phyloP scores from a whole-genome alignment of 2,329 filamentous ascomycete genomes.

The Moelleriella libera region DNA sequence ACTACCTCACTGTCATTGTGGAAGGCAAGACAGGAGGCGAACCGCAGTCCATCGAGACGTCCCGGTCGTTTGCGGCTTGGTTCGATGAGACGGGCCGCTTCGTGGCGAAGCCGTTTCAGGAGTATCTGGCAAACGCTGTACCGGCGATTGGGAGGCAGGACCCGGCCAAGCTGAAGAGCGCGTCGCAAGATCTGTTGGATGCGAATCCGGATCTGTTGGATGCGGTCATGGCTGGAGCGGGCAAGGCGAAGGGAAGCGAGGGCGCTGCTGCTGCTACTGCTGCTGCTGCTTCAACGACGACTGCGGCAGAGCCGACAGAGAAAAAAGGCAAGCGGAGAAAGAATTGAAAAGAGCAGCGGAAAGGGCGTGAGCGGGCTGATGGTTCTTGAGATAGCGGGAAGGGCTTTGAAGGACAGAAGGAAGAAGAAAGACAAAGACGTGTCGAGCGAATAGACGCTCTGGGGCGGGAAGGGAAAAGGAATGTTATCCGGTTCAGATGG shows the following conservation, averaged over 20 bases:
- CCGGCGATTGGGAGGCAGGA: constrained; percentile 53
- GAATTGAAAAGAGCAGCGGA: constrained; percentile 11
- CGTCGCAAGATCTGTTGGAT: constrained; percentile 21
- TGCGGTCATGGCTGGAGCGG: constrained; percentile 24
- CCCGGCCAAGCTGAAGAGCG: constrained; percentile 35
- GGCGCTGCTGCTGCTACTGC: too few species aligned
- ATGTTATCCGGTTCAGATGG: too few species aligned
- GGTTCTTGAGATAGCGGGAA: not conserved
- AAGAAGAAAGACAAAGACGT: too few species aligned
- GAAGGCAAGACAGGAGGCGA: constrained; percentile 20
- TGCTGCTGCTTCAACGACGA: constrained; percentile 6
- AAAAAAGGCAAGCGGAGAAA: constrained; percentile 34
- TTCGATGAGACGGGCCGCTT: constrained; percentile 63
- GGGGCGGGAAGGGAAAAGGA: too few species aligned
- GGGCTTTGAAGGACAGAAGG: too few species aligned
- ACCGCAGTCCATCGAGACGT: constrained; percentile 35
- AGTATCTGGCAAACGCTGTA: constrained; percentile 56
- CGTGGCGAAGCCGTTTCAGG: constrained; percentile 63
- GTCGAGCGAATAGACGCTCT: too few species aligned
- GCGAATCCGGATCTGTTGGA: constrained; percentile 33
- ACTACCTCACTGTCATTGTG: constrained; percentile 56
- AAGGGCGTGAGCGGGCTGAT: not conserved
- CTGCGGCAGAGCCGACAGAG: constrained; percentile 18
- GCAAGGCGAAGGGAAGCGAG: constrained; percentile 3
- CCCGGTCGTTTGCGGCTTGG: constrained; percentile 58